Conservation (phyloP, 1,284 basidiomycete genomes). For the Trichosporon sp. region DNA sequence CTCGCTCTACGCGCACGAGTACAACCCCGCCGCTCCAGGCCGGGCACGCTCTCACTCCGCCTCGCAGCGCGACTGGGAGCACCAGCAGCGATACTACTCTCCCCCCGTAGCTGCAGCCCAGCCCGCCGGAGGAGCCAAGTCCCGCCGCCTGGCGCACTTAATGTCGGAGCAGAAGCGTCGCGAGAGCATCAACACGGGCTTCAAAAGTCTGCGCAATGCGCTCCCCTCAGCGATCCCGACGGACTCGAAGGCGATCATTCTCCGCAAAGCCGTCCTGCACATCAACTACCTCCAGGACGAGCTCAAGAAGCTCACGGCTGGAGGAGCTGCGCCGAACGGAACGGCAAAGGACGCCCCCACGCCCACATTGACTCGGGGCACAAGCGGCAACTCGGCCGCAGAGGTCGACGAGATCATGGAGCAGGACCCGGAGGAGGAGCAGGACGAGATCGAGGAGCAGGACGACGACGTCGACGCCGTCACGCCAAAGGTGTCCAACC, state of each 20-base stretch:
- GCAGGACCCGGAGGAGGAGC: neutral
- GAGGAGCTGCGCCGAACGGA: too few species aligned
- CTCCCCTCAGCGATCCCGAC: constrained; percentile 33
- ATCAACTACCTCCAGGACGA: constrained; percentile 35
- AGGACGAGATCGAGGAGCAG: constrained; percentile 12
- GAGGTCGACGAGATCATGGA: neutral
- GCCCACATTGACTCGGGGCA: constrained; percentile 3
- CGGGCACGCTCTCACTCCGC: constrained; percentile 17
- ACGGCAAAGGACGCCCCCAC: neutral
- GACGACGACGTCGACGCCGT: neutral
- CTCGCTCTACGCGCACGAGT: neutral
- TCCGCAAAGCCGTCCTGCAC: constrained; percentile 42
- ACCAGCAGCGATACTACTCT: constrained; percentile 3
- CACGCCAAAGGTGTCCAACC: neutral
- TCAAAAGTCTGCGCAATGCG: constrained; percentile 31
- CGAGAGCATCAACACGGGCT: constrained; percentile 45
- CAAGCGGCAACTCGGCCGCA: constrained; percentile 19
- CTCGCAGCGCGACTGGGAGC: constrained; percentile 13
- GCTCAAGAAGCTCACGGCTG: constrained; percentile 7
- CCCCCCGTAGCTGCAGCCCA: constrained; percentile 2
- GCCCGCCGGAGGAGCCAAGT: constrained; percentile 28
- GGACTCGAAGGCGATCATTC: constrained; percentile 43
- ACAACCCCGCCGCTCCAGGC: constrained; percentile 4
- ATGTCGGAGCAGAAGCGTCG: constrained; percentile 45
- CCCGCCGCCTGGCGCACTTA: constrained; percentile 39